phyloP scores from a whole-genome alignment of 345 rosid genomes.

The Pelargonium nanum region DNA sequence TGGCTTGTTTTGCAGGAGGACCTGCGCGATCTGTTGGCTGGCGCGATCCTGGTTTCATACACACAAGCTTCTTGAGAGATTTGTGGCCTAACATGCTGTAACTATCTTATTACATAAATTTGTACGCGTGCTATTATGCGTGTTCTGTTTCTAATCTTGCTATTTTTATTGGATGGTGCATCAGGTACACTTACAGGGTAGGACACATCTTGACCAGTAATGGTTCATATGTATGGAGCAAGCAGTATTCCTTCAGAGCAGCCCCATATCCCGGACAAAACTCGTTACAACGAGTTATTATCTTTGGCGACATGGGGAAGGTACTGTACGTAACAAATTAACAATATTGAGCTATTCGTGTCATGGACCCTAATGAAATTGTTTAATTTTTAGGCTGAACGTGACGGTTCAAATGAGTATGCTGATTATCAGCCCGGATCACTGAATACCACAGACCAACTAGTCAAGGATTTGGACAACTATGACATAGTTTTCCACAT shows the following conservation, averaged over 20 bases:
- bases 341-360: background rate
- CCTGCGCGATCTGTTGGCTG: slow-evolving; percentile 36
- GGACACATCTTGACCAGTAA: slow-evolving; percentile 24
- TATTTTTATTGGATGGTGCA: background rate
- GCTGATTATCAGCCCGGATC: slow-evolving; percentile 66
- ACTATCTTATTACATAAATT: background rate
- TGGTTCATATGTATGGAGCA: slow-evolving; percentile 18
- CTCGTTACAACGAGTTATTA: slow-evolving; percentile 63
- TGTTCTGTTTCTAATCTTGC: background rate
- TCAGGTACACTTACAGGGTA: slow-evolving; percentile 27
- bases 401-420: slow-evolving; percentile 74
- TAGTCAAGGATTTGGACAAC: slow-evolving; percentile 46
- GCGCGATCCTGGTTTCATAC: slow-evolving; percentile 46
- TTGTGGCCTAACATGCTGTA: slow-evolving; percentile 41
- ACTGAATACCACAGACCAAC: slow-evolving; percentile 60
- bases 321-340: too few relatives aligned
- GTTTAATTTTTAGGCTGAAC: slow-evolving; percentile 37
- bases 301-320: slow-evolving; percentile 70
- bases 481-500: slow-evolving; percentile 66
- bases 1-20: background rate
- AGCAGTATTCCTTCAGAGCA: slow-evolving; percentile 43
- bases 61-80: slow-evolving; percentile 35
- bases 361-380: background rate
- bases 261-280: slow-evolving; percentile 91
- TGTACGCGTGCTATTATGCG: background rate